Conservation (phyloP, 2,329 filamentous ascomycete species). For the Claviceps pusilla region DNA sequence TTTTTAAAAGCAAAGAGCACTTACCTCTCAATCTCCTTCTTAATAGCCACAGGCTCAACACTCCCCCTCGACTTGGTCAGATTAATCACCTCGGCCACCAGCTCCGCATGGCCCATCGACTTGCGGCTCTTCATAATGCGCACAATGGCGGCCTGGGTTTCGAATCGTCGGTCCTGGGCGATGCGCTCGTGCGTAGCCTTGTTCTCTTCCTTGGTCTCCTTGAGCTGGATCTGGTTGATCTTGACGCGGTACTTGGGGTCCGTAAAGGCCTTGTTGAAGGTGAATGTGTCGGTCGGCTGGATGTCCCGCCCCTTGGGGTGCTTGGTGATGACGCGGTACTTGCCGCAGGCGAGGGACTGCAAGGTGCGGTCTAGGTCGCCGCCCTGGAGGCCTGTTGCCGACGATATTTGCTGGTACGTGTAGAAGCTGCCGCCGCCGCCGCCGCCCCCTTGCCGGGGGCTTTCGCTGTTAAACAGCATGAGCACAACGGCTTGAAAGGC, state of each 20-base stretch:
- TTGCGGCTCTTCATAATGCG: slow-evolving; percentile 85
- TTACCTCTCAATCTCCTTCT: slow-evolving; percentile 90
- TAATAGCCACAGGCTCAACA: slow-evolving; percentile 75
- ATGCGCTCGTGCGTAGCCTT: slow-evolving; percentile 85
- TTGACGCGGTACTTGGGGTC: slow-evolving; percentile 84
- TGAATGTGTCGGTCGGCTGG: slow-evolving; percentile 63
- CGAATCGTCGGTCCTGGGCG: slow-evolving; percentile 77
- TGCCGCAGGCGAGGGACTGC: slow-evolving; percentile 87
- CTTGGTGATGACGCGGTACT: slow-evolving; percentile 70
- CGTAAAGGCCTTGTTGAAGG: slow-evolving; percentile 60
- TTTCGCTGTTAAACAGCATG: slow-evolving; percentile 68
- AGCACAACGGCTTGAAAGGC: slow-evolving; percentile 87
- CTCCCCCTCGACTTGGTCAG: slow-evolving; percentile 77
- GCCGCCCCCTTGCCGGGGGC: slow-evolving; percentile 28
- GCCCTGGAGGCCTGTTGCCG: slow-evolving; percentile 59
- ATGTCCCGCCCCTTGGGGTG: slow-evolving; percentile 75
- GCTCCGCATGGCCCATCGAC: slow-evolving; percentile 35
- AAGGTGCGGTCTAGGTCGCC: slow-evolving; percentile 75
- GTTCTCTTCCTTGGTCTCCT: slow-evolving; percentile 91
- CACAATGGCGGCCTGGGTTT: slow-evolving; percentile 93
- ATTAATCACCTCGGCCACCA: slow-evolving; percentile 84
- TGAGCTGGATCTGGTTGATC: slow-evolving; percentile 96
- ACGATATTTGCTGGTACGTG: slow-evolving; percentile 59
- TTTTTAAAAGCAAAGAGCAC: too few relatives aligned
- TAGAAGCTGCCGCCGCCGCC: slow-evolving; percentile 37